Base-by-base conservation (phyloP, 2,329 filamentous ascomycete genomes). In the Botrytis fragariae region DNA sequence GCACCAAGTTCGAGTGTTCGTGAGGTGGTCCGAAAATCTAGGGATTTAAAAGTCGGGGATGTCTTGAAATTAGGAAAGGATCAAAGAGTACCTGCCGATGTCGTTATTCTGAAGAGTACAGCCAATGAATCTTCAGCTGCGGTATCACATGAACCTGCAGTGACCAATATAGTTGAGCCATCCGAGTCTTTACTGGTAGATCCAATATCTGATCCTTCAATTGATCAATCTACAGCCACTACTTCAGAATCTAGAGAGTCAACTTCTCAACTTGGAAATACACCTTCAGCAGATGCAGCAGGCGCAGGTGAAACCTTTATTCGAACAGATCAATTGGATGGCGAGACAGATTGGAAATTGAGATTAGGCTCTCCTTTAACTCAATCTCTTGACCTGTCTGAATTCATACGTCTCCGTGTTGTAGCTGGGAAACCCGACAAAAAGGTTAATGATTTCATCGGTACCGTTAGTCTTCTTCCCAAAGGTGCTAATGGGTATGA, bases 291-390 rank as follows among this genome's bases (percentile, higher is more conserved):
- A 25, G 79, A 80, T 74, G 79, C 77, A 44, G 77, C 70, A 22
- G 81, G 79, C 61, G 76, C 78, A 54, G 94, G 94, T 42, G 97
- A 99, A 83, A 95, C 95, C 0, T 99, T 99, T 79, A 98, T 99
- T 80, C 89, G 96, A 74, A 99, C 97, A 2, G 96, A 99, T 82
- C 96, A 99, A 81, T 87, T 99, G 16, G 96, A 99, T 79, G 96
- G 96, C 78, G 96, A 99, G 84, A 99, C 96, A 0, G 96, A 99
- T 80, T 99, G 96, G 97, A 99, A 99, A 83, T 85, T 99, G 73
- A 91, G 97, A 44, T 83, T 98, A 51, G 94, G 96, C 1, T 96
- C 94, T 20, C 90, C 93, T 0, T 83, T 98, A 39, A 95, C 95
- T 0, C 96, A 99, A 80, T 88, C 85, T n/a, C 84, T 99, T 32